These are phyloP conservation scores for Cyphellophora attinorum DNA, from an alignment of 2,329 filamentous ascomycete species.

Conservation along the genomic window DNA sequence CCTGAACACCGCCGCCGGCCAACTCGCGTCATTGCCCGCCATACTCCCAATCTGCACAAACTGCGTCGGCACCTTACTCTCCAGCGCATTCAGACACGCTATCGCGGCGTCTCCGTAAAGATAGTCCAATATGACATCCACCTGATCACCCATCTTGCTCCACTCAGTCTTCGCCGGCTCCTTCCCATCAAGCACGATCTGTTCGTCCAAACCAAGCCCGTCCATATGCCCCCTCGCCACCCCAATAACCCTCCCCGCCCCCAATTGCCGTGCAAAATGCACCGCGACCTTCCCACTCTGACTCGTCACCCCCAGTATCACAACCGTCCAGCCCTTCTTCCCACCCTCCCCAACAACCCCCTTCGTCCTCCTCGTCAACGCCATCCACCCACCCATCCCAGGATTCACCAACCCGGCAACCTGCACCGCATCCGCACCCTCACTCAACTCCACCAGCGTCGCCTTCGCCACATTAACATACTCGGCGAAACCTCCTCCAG, in stretches of 20 bases:
- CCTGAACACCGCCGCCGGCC: conserved; percentile 37
- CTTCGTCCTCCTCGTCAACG: conserved; percentile 35
- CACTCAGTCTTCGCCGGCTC: conserved; percentile 32
- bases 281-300: conserved; percentile 44
- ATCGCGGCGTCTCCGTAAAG: conserved; percentile 40
- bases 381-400: conserved; percentile 50
- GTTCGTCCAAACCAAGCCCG: conserved; percentile 36
- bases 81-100: conserved; percentile 33
- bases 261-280: conserved; percentile 37
- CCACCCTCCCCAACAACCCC: not conserved
- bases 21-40: conserved; percentile 26
- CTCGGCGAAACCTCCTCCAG: conserved; percentile 15
- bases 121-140: conserved; percentile 50
- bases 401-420: conserved; percentile 48
- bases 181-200: conserved; percentile 31
- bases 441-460: conserved; percentile 33
- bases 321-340: conserved; percentile 19
- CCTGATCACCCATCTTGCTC: conserved; percentile 29
- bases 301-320: conserved; percentile 46
- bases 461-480: conserved; percentile 36
- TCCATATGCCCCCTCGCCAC: conserved; percentile 41
- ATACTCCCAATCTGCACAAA: conserved; percentile 45
- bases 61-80: conserved; percentile 35
- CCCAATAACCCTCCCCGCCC: conserved; percentile 42
- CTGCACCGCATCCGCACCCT: conserved; percentile 33